Evolutionary conservation across 345 rosid species (phyloP).

Genomic region (Eucalyptus brandiana): DNA sequence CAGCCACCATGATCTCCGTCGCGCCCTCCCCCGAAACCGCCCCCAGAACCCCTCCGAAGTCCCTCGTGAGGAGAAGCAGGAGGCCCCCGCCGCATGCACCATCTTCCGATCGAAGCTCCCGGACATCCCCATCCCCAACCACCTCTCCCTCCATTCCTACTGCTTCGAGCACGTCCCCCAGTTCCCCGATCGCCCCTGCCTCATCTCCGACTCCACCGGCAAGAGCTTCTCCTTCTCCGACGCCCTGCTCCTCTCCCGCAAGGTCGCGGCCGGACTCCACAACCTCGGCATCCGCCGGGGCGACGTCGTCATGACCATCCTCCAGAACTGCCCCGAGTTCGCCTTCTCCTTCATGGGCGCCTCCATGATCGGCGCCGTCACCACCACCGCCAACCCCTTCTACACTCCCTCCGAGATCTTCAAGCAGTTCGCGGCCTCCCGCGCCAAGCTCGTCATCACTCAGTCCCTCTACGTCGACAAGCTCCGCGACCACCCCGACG

Average conservation of each 20-base stretch:
- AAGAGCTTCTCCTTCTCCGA: conserved; percentile 35
- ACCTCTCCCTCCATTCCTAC: conserved; percentile 73
- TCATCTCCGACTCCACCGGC: conserved; percentile 48
- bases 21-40: neutral
- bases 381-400: conserved; percentile 86
- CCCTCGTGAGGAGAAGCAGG: neutral
- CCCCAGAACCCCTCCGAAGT: neutral
- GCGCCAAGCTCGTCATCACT: conserved; percentile 59
- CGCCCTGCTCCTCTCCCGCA: conserved; percentile 29
- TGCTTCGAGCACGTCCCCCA: conserved; percentile 41
- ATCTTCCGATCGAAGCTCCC: conserved; percentile 77
- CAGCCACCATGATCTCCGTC: neutral
- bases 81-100: neutral
- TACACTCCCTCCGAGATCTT: conserved; percentile 57
- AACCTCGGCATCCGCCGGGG: conserved; percentile 49
- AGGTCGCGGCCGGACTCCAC: conserved; percentile 49
- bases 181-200: conserved; percentile 41
- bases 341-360: conserved; percentile 85
- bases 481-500: neutral
- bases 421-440: conserved; percentile 45
- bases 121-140: conserved; percentile 54
- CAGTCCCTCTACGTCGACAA: conserved; percentile 62
- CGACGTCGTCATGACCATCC: conserved; percentile 82
- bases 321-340: conserved; percentile 75
- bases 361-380: conserved; percentile 73